phyloP scores from a whole-genome alignment of 495 filamentous ascomycete genomes.

The Aspergillus sclerotioniger region DNA sequence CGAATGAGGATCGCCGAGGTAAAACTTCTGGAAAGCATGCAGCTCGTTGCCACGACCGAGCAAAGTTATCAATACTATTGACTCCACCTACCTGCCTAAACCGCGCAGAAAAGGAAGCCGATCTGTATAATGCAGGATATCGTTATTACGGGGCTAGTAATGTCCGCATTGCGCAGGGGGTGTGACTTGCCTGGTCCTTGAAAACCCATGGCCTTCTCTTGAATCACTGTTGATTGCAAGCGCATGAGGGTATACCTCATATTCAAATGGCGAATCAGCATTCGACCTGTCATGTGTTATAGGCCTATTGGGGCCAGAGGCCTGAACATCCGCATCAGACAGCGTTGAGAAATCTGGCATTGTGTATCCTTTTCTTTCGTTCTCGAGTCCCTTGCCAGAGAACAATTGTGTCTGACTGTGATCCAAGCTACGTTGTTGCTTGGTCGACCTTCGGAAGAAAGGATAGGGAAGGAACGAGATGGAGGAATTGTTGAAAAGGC shows the following conservation, averaged over 20 bases:
- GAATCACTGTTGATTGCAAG: conserved; percentile 1
- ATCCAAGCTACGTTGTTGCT: neutral
- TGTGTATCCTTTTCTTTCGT: neutral
- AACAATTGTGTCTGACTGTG: neutral
- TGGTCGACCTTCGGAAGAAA: neutral
- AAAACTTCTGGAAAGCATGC: conserved; percentile 84
- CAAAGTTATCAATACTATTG: conserved; percentile 93
- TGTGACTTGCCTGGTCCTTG: conserved; percentile 15
- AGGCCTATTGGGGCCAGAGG: conserved; percentile 4
- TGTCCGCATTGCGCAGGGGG: neutral
- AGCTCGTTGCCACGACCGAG: conserved; percentile 89
- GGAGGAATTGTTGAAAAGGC: neutral
- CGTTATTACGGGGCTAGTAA: neutral
- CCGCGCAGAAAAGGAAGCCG: conserved; percentile 70
- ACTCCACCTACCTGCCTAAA: conserved; percentile 82
- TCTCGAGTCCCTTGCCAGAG: neutral
- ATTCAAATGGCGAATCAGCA: conserved; percentile 12
- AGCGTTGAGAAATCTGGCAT: neutral
- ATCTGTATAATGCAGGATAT: conserved; percentile 21
- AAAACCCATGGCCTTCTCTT: conserved; percentile 5
- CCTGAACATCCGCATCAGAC: conserved; percentile 4
- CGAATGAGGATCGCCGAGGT: conserved; percentile 69
- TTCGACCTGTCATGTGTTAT: conserved; percentile 10
- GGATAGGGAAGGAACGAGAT: neutral
- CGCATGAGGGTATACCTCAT: conserved; percentile 4